phyloP scores from a whole-genome alignment of 2,329 filamentous ascomycete genomes.

The Davidsoniella australis region DNA sequence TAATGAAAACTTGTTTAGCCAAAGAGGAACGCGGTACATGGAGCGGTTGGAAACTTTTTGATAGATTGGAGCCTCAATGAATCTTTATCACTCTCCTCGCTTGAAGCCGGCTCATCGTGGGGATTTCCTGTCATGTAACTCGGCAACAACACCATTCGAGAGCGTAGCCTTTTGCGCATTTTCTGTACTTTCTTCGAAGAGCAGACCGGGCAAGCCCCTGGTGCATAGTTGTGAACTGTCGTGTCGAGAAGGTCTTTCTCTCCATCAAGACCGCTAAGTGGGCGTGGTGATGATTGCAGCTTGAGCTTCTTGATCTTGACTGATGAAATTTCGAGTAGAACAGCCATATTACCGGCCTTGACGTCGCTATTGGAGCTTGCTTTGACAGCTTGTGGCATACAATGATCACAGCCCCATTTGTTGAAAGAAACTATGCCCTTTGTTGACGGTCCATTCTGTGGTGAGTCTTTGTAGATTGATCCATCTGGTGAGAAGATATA shows the following conservation, averaged over 20 bases:
- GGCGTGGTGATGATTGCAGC: background rate
- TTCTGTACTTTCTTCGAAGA: constrained; percentile 5
- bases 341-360: constrained; percentile 2
- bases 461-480: constrained; percentile 7
- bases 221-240: background rate
- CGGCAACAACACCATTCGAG: constrained; percentile 5
- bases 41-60: too few species aligned
- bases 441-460: background rate
- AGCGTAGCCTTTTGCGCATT: constrained; percentile 6
- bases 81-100: background rate
- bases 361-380: constrained; percentile 1
- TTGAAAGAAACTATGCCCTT: constrained; percentile 6
- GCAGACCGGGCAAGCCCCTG: constrained; percentile 5
- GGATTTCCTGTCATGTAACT: constrained; percentile 4
- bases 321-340: constrained; percentile 5
- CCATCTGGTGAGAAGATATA: constrained; percentile 9
- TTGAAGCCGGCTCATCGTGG: background rate
- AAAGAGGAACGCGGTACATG: too few species aligned
- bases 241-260: background rate
- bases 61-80: background rate
- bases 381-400: constrained; percentile 5
- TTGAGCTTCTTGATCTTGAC: constrained; percentile 9
- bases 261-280: background rate
- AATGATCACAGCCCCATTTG: constrained; percentile 11
- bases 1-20: too few species aligned